A percentile compares a stretch with the other conserved stretches of the same genome.
phyloP scores from a whole-genome alignment of 2,329 filamentous ascomycete species.

The Hyphodiscus sp. region DNA sequence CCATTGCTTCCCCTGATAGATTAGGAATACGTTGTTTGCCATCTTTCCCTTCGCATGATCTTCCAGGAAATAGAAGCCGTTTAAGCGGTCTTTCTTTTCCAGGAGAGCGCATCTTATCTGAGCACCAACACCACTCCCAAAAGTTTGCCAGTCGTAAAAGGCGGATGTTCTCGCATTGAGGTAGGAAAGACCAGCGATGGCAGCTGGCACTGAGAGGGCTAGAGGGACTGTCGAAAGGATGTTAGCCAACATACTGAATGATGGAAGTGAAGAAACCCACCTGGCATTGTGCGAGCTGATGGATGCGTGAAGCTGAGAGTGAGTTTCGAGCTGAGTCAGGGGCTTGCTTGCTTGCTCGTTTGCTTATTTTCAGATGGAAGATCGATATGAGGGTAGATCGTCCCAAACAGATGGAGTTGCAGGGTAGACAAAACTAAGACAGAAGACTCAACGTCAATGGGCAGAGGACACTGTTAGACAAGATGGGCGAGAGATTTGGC shows the following conservation, averaged over 20 bases:
- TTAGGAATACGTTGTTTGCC: slow-evolving; percentile 52
- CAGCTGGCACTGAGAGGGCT: slow-evolving; percentile 50
- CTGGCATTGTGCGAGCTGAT: slow-evolving; percentile 17
- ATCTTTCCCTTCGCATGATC: slow-evolving; percentile 49
- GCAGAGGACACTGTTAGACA: too few relatives aligned
- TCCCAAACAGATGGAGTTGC: too few relatives aligned
- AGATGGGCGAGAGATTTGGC: too few relatives aligned
- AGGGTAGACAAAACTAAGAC: too few relatives aligned
- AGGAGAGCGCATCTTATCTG: slow-evolving; percentile 38
- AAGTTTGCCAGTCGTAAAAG: slow-evolving; percentile 56
- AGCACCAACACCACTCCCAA: slow-evolving; percentile 48
- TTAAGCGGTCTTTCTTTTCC: slow-evolving; percentile 55
- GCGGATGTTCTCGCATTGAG: slow-evolving; percentile 65
- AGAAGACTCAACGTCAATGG: too few relatives aligned
- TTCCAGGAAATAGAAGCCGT: slow-evolving; percentile 71
- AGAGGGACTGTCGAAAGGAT: slow-evolving; percentile 41
- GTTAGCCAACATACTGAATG: not conserved
- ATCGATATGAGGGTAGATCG: not conserved
- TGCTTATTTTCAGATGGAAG: not conserved
- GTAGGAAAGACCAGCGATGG: slow-evolving; percentile 65
- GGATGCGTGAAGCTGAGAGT: not conserved
- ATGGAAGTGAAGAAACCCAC: slow-evolving; percentile 6
- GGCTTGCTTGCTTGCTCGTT: not conserved
- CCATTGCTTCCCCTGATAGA: slow-evolving; percentile 62
- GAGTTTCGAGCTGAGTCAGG: not conserved